Evolutionary conservation across 1,284 basidiomycete genomes (phyloP).

Genomic region (Pisolithus thermaeus): DNA sequence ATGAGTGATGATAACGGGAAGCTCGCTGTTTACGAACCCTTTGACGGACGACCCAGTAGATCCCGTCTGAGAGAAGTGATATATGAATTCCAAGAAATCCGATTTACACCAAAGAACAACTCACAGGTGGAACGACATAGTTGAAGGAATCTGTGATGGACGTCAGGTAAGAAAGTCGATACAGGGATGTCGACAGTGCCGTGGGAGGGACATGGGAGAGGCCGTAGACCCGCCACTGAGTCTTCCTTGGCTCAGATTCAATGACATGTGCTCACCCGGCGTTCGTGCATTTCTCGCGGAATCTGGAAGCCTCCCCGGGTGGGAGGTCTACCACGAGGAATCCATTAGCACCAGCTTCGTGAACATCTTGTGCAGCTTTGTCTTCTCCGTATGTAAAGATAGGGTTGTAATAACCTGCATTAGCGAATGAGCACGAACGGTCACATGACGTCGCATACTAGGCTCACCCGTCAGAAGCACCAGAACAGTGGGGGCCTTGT

Average conservation of each 20-base stretch:
- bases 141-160: slow-evolving; percentile 96
- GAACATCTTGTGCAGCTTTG: slow-evolving; percentile 85
- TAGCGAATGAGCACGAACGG: not conserved
- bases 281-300: slow-evolving; percentile 82
- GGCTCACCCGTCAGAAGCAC: slow-evolving; percentile 86
- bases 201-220: slow-evolving; percentile 96
- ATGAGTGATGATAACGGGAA: slow-evolving; percentile 75
- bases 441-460: not conserved
- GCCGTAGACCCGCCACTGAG: slow-evolving; percentile 35
- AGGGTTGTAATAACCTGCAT: slow-evolving; percentile 92
- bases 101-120: slow-evolving; percentile 9
- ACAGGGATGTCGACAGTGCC: slow-evolving; percentile 86
- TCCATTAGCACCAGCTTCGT: slow-evolving; percentile 88
- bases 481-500: slow-evolving; percentile 75
- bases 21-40: slow-evolving; percentile 65
- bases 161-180: slow-evolving; percentile 86
- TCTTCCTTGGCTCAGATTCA: slow-evolving; percentile 2
- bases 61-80: slow-evolving; percentile 71
- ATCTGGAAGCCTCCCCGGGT: slow-evolving; percentile 90
- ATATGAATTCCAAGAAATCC: not conserved
- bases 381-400: slow-evolving; percentile 94
- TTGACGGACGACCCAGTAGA: slow-evolving; percentile 88
- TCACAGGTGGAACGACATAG: slow-evolving; percentile 89
- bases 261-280: slow-evolving; percentile 55
- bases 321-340: slow-evolving; percentile 98